These are phyloP conservation scores for Thalassiosira livingstoniorum DNA, from an alignment of 352 stramenopile species.

Conservation along the genomic window DNA sequence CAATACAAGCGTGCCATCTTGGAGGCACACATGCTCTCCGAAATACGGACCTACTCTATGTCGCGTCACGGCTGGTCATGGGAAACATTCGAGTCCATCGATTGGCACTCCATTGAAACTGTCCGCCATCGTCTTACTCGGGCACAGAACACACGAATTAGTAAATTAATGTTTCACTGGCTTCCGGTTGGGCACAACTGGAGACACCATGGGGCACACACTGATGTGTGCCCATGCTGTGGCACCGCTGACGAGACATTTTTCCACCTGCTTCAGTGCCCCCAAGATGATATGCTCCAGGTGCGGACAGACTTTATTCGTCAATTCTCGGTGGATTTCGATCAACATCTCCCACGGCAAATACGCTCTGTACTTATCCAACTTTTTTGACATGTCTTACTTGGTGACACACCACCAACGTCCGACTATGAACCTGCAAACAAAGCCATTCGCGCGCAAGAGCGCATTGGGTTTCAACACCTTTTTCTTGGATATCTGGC, in stretches of 20 bases:
- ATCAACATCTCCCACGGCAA: no score
- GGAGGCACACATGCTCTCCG: no score
- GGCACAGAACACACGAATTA: not conserved
- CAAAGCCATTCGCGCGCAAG: no score
- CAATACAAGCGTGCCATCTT: not conserved
- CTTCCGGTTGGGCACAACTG: conserved; percentile 9
- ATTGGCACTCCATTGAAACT: not conserved
- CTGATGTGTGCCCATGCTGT: not conserved
- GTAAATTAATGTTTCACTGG: conserved; percentile 9
- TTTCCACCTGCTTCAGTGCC: not conserved
- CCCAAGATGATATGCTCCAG: not conserved
- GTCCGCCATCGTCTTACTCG: not conserved
- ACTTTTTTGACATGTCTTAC: no score
- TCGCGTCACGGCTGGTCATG: not conserved
- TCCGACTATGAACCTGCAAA: no score
- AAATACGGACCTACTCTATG: no score
- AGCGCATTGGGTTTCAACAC: no score
- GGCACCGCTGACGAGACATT: conserved; percentile 5
- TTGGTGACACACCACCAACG: no score
- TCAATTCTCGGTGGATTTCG: no score
- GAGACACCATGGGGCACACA: conserved; percentile 10
- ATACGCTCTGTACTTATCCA: no score
- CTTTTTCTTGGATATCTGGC: no score
- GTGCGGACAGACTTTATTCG: no score
- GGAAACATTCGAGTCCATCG: not conserved